These are phyloP conservation scores for Aspergillus niger DNA, from an alignment of 2,329 filamentous ascomycete species.

Conservation along the genomic window DNA sequence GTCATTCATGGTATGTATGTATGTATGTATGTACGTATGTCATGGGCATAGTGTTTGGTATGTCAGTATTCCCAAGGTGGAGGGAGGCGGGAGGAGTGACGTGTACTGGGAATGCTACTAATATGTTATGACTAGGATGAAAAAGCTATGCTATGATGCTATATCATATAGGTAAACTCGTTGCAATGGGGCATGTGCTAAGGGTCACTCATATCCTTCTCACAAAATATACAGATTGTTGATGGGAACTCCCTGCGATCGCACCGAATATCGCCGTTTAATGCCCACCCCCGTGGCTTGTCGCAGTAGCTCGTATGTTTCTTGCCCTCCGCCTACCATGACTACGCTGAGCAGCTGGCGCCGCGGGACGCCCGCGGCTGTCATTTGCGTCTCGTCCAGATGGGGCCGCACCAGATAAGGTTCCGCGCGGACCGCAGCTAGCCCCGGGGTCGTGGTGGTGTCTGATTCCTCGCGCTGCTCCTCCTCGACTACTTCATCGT, in stretches of 20 bases:
- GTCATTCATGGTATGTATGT: too few relatives aligned
- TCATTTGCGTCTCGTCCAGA: slow-evolving; percentile 73
- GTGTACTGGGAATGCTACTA: too few relatives aligned
- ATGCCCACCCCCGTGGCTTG: slow-evolving; percentile 70
- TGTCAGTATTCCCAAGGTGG: too few relatives aligned
- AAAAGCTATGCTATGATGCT: too few relatives aligned
- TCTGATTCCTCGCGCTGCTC: slow-evolving; percentile 27
- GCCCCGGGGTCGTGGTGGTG: slow-evolving; percentile 2
- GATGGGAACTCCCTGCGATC: slow-evolving; percentile 77
- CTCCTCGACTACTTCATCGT: slow-evolving; percentile 39
- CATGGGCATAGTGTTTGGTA: too few relatives aligned
- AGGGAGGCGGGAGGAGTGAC: too few relatives aligned
- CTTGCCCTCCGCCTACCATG: slow-evolving; percentile 73
- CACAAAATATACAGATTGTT: slow-evolving; percentile 73
- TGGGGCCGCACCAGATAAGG: slow-evolving; percentile 63
- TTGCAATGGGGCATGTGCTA: too few relatives aligned
- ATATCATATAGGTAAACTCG: too few relatives aligned
- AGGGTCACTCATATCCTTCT: slow-evolving; percentile 14
- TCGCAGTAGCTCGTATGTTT: slow-evolving; percentile 64
- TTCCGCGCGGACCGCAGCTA: slow-evolving; percentile 39
- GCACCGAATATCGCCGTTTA: slow-evolving; percentile 74
- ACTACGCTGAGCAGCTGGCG: slow-evolving; percentile 77
- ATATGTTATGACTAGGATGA: too few relatives aligned
- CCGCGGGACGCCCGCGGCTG: slow-evolving; percentile 67
- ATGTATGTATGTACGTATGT: too few relatives aligned